Evolutionary conservation across 2,329 filamentous ascomycete genomes (phyloP).

Genomic region (Bipolaris cookei): DNA sequence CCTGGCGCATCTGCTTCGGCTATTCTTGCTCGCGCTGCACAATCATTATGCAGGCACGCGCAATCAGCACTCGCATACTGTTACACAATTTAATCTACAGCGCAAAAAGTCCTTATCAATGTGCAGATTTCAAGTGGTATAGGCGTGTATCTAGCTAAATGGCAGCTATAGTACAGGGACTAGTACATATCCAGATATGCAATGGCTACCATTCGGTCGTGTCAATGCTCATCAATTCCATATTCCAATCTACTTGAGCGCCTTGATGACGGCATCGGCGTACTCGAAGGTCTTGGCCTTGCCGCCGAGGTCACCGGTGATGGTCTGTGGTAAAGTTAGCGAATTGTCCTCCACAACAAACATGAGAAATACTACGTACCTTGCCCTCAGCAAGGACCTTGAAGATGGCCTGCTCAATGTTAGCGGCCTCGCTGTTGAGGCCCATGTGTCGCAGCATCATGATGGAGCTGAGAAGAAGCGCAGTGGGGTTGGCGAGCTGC

Average conservation of each 20-base stretch:
- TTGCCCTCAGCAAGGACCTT: conserved; percentile 95
- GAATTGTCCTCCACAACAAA: neutral
- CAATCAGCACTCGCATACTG: neutral
- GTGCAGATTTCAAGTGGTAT: conserved; percentile 26
- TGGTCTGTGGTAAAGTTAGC: conserved; percentile 56
- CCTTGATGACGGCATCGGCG: conserved; percentile 84
- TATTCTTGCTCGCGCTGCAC: conserved; percentile 14
- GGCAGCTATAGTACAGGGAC: conserved; percentile 46
- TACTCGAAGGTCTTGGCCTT: conserved; percentile 97
- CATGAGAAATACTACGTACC: conserved; percentile 53
- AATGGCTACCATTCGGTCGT: conserved; percentile 40
- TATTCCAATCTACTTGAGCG: conserved; percentile 52
- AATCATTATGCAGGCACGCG: neutral
- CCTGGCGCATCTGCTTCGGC: conserved; percentile 9
- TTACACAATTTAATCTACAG: neutral
- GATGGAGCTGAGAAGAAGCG: conserved; percentile 91
- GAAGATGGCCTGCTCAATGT: conserved; percentile 95
- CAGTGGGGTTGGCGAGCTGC: conserved; percentile 95
- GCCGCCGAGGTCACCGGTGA: conserved; percentile 95
- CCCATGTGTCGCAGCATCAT: conserved; percentile 99
- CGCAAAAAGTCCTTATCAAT: neutral
- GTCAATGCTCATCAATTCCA: conserved; percentile 36
- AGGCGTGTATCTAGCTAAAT: conserved; percentile 31
- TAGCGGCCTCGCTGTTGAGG: conserved; percentile 79
- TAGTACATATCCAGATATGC: conserved; percentile 48